Conservation (phyloP, 148 eudicot genomes). For the Cornus florida region DNA sequence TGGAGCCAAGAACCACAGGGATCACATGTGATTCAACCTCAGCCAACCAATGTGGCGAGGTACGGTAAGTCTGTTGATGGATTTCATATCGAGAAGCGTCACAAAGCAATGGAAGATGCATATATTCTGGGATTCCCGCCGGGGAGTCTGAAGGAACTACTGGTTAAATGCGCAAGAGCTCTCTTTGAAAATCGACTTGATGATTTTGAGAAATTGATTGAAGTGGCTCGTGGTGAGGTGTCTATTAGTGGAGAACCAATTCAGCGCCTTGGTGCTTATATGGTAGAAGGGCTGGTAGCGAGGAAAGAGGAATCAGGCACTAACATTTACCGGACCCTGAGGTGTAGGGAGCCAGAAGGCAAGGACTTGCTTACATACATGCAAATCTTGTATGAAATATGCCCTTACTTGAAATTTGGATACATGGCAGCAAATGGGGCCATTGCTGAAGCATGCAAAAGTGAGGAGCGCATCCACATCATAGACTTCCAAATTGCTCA, state of each 20-base stretch:
- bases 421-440: constrained; percentile 96
- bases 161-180: constrained; percentile 74
- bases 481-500: constrained; percentile 85
- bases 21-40: constrained; percentile 28
- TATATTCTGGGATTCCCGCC: constrained; percentile 31
- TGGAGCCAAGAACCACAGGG: constrained; percentile 39
- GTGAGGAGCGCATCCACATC: constrained; percentile 74
- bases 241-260: constrained; percentile 81
- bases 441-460: constrained; percentile 82
- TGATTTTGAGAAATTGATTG: constrained; percentile 60
- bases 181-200: constrained; percentile 55
- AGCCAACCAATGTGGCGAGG: constrained; percentile 28
- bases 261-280: constrained; percentile 91
- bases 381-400: constrained; percentile 84
- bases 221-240: constrained; percentile 48
- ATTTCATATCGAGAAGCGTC: constrained; percentile 34
- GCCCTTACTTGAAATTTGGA: constrained; percentile 88
- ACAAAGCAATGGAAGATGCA: constrained; percentile 21
- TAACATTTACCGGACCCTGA: constrained; percentile 64
- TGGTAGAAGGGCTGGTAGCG: constrained; percentile 83
- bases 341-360: constrained; percentile 77
- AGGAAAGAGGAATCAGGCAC: constrained; percentile 72
- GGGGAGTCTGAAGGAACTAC: constrained; percentile 53
- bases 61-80: constrained; percentile 24
- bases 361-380: constrained; percentile 80